phyloP scores from a whole-genome alignment of 495 filamentous ascomycete species.

The Aspergillus steynii region DNA sequence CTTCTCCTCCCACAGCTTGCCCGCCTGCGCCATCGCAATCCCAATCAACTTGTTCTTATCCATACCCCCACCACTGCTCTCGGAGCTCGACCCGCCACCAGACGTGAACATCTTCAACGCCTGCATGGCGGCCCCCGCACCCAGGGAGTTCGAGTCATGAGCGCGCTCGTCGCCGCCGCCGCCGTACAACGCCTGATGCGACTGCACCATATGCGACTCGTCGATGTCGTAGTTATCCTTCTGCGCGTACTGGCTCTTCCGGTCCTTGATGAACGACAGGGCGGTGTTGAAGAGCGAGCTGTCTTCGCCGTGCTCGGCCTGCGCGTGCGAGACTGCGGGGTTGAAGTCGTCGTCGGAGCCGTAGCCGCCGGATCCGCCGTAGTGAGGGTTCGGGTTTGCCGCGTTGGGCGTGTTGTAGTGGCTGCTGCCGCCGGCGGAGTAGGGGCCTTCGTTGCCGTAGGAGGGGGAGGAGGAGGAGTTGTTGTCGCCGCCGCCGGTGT shows the following conservation, averaged over 20 bases:
- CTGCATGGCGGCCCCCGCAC: slow-evolving; percentile 65
- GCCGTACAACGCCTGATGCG: slow-evolving; percentile 59
- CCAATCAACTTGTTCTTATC: slow-evolving; percentile 64
- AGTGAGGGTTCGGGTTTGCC: slow-evolving; percentile 9
- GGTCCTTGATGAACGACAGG: slow-evolving; percentile 48
- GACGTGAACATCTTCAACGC: slow-evolving; percentile 66
- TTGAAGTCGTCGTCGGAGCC: slow-evolving; percentile 42
- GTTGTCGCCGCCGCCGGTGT: slow-evolving; percentile 1
- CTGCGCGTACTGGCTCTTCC: slow-evolving; percentile 29
- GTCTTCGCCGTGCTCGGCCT: slow-evolving; percentile 40
- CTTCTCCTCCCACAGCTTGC: slow-evolving; percentile 65
- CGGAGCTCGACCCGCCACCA: slow-evolving; percentile 17
- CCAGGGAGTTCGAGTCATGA: slow-evolving; percentile 47
- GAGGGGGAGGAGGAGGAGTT: slow-evolving; percentile 1
- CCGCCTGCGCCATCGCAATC: slow-evolving; percentile 67
- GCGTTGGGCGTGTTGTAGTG: slow-evolving; percentile 7
- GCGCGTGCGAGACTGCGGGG: slow-evolving; percentile 49
- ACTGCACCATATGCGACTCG: slow-evolving; percentile 53
- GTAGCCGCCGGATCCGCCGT: slow-evolving; percentile 13
- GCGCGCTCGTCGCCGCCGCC: slow-evolving; percentile 28
- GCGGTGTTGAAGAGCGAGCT: slow-evolving; percentile 49
- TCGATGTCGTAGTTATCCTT: slow-evolving; percentile 49
- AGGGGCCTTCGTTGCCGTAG: slow-evolving; percentile 11
- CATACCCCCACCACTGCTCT: slow-evolving; percentile 27
- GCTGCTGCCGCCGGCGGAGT: slow-evolving; percentile 13